Evolutionary conservation across 2,329 filamentous ascomycete species (phyloP).

Genomic region (Kalaharituber pfeilii): DNA sequence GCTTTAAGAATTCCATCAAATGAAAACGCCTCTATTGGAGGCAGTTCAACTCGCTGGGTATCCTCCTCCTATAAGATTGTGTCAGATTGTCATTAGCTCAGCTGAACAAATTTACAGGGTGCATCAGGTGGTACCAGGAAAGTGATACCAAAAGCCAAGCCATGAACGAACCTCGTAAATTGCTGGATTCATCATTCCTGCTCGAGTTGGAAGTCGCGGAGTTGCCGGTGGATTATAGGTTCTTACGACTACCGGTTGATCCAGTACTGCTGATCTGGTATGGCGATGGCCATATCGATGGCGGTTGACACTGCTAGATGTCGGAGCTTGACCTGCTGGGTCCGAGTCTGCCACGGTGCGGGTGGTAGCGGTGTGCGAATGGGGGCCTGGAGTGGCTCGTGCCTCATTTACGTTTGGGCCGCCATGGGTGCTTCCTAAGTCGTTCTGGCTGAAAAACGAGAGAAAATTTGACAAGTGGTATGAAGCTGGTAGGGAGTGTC

Average conservation of each 20-base stretch:
- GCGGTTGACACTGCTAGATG: conserved; percentile 9
- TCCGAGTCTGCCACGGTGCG: conserved; percentile 6
- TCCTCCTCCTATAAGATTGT: conserved; percentile 17
- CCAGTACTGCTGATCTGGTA: conserved; percentile 14
- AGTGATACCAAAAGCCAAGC: background rate
- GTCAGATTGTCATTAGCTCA: conserved; percentile 9
- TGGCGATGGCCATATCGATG: conserved; percentile 20
- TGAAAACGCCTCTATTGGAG: conserved; percentile 22
- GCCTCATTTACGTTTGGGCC: background rate
- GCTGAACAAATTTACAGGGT: too few relatives aligned
- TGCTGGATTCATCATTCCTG: conserved; percentile 3
- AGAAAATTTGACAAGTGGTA: conserved; percentile 15
- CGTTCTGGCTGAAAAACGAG: conserved; percentile 15
- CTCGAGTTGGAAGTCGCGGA: background rate
- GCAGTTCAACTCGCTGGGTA: conserved; percentile 18
- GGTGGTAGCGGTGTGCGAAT: background rate
- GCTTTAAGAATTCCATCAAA: conserved; percentile 22
- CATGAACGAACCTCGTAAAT: background rate
- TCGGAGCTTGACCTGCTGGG: background rate
- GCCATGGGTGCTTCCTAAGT: conserved; percentile 1
- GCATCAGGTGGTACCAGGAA: conserved; percentile 4
- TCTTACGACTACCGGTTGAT: conserved; percentile 19
- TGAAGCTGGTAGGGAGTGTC: conserved; percentile 17
- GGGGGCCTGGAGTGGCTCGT: conserved; percentile 1
- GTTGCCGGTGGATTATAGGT: conserved; percentile 15